Evolutionary conservation across 108 stramenopile genomes (phyloP).

Genomic region (Pseudonitzschia multiseries): DNA sequence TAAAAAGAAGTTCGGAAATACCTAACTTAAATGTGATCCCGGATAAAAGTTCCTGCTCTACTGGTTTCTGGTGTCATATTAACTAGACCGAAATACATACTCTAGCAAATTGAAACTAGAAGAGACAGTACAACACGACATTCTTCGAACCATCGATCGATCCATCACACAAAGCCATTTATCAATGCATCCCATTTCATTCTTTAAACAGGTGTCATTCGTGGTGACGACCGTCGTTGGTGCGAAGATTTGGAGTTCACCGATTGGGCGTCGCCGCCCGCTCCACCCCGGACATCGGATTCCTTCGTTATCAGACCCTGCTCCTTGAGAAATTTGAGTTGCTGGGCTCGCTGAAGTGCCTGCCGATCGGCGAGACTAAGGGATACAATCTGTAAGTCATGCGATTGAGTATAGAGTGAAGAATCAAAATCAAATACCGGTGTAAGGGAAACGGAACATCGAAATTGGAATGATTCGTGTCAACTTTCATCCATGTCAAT

Average conservation of each 20-base stretch:
- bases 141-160: too few species aligned
- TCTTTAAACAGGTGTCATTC: neutral
- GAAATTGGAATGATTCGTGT: too few species aligned
- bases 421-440: neutral
- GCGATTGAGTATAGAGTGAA: neutral
- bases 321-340: constrained; percentile 72
- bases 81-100: neutral
- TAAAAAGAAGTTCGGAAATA: too few species aligned
- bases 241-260: constrained; percentile 4
- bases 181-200: too few species aligned
- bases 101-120: neutral
- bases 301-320: constrained; percentile 71
- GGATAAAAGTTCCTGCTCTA: neutral
- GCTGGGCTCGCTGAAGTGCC: constrained; percentile 62
- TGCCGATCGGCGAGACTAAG: constrained; percentile 68
- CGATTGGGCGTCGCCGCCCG: constrained; percentile 19
- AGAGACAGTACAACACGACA: neutral
- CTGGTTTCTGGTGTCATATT: neutral
- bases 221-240: neutral
- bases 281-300: constrained; percentile 33
- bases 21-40: neutral
- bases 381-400: constrained; percentile 15
- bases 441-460: neutral
- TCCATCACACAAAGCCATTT: too few species aligned
- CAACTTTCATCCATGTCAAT: too few species aligned